A percentile compares a stretch with the other conserved stretches of the same genome.
Conservation (phyloP, 352 stramenopile species). For the Phytopythium montanum region DNA sequence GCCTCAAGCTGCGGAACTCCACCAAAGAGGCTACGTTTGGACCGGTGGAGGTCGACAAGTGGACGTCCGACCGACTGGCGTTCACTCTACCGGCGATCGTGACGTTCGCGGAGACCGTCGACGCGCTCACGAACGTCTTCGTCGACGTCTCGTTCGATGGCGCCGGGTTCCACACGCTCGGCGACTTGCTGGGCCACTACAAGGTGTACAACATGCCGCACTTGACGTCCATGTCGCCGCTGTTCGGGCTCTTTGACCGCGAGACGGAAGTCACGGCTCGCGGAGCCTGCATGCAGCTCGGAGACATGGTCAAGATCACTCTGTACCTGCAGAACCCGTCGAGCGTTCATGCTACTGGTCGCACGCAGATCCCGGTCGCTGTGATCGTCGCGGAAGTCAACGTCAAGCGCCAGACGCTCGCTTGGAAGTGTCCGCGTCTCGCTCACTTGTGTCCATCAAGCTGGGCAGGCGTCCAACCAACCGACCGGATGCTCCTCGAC, state of each 20-base stretch:
- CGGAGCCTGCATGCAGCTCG: slow-evolving; percentile 33
- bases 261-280: slow-evolving; percentile 42
- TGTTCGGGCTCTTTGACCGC: slow-evolving; percentile 45
- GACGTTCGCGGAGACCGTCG: slow-evolving; percentile 25
- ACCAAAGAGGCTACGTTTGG: slow-evolving; percentile 23
- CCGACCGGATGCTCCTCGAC: slow-evolving; percentile 37
- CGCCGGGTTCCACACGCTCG: slow-evolving; percentile 38
- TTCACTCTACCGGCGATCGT: slow-evolving; percentile 42
- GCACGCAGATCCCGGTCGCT: slow-evolving; percentile 13
- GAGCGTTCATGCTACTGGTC: slow-evolving; percentile 7
- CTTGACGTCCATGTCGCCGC: slow-evolving; percentile 35
- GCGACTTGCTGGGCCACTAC: slow-evolving; percentile 47
- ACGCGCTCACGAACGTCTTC: slow-evolving; percentile 21
- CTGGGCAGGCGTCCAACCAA: slow-evolving; percentile 5
- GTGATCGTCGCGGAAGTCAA: slow-evolving; percentile 33
- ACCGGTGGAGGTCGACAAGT: slow-evolving; percentile 31
- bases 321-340: slow-evolving; percentile 26
- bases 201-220: slow-evolving; percentile 58
- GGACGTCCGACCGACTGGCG: slow-evolving; percentile 33
- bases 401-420: slow-evolving; percentile 39
- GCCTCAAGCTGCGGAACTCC: slow-evolving; percentile 20
- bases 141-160: slow-evolving; percentile 61
- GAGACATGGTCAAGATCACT: slow-evolving; percentile 38
- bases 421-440: slow-evolving; percentile 48
- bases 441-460: slow-evolving; percentile 10